These are phyloP conservation scores for Orbilia blumenaviensis DNA, from an alignment of 2,329 filamentous ascomycete species.

Conservation along the genomic window DNA sequence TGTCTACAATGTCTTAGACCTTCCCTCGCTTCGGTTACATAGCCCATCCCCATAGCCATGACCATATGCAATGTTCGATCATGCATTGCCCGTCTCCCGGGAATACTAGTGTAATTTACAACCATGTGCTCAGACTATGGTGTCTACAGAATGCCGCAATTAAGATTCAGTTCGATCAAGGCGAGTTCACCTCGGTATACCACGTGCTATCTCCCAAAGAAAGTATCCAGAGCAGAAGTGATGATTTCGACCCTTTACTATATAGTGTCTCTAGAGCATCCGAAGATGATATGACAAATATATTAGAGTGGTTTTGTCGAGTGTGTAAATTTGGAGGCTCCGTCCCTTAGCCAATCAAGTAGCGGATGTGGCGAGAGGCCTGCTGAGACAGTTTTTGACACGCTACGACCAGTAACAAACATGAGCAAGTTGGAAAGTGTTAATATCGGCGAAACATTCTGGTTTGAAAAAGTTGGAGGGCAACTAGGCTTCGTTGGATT, in stretches of 20 bases:
- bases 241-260: not conserved
- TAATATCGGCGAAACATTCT: slow-evolving; percentile 34
- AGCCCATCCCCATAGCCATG: slow-evolving; percentile 13
- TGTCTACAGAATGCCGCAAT: not conserved
- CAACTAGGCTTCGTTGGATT: slow-evolving; percentile 46
- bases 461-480: slow-evolving; percentile 5
- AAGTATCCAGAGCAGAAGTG: not conserved
- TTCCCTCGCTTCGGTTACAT: slow-evolving; percentile 19
- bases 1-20: slow-evolving; percentile 20
- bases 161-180: not conserved
- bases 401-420: not conserved
- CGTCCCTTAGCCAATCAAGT: slow-evolving; percentile 3
- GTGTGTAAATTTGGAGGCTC: slow-evolving; percentile 7
- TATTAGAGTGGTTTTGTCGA: not conserved
- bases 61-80: slow-evolving; percentile 6
- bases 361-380: not conserved
- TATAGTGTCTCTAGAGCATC: not conserved
- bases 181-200: slow-evolving; percentile 11
- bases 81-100: slow-evolving; percentile 5
- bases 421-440: not conserved
- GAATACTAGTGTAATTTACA: not conserved
- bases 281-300: slow-evolving; percentile 33
- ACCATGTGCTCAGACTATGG: slow-evolving; percentile 5
- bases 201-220: not conserved
- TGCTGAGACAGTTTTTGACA: slow-evolving; percentile 34